Base-by-base conservation (phyloP, 225 moss, liverwort and hornwort species). In the Takakia lepidozioides region DNA sequence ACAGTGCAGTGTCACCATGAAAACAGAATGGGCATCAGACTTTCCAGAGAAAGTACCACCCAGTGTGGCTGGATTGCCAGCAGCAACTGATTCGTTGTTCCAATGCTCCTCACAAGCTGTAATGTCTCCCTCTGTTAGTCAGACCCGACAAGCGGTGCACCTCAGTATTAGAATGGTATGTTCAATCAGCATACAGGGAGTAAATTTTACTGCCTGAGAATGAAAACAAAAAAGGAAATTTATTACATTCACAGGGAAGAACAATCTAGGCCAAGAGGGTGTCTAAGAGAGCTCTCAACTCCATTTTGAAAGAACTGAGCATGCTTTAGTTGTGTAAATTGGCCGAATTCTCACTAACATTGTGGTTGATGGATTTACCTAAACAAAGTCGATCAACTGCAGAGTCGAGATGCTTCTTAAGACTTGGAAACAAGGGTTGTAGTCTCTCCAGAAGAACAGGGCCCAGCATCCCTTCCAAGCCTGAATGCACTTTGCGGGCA, bases 351-450 rank as follows among this genome's bases (percentile, higher is more conserved):
- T n/a, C n/a, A n/a, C n/a, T n/a, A n/a, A n/a, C n/a, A n/a, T n/a
- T n/a, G n/a, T n/a, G n/a, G n/a, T 11, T 38, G 54, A 18, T 8
- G 16, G 29, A 41, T 7, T 41, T 27, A 91, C 90, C 86, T 71
- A 64, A 57, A 54, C 66, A 74, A 54, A 91, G 64, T 51, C 68
- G 72, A 30, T 64, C 58, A 48, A 86, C 65, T 11, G 86, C 72
- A 59, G 72, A 72, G 65, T 78, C 81, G 34, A 91, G 68, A 64
- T 81, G 90, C 55, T 67, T 68, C 54, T 73, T 86, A 27, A 91
- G 62, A 73, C 75, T 72, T 63, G 83, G 66, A 63, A 78, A 91
- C 27, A 81, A 63, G 55, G 67, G 63, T 54, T 69, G 72, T 46
- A 91, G 37, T 52, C 77, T 75, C 48, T 74, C 74, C 19, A 91